Conservation (phyloP, 2,329 filamentous ascomycete species). For the Leptographium galeiforme region DNA sequence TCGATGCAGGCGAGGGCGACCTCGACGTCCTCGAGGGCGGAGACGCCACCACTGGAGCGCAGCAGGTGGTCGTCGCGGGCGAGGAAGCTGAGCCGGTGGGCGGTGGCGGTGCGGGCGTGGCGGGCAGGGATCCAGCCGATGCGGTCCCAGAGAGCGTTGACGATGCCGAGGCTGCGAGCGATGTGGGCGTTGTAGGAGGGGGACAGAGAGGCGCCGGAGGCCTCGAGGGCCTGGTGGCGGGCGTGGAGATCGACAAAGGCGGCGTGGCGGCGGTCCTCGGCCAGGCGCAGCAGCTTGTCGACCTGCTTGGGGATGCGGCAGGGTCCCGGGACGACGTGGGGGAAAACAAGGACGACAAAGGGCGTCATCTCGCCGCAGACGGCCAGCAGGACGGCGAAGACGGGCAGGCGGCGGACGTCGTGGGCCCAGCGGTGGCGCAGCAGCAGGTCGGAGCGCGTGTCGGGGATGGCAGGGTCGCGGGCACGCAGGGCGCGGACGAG, state of each 20-base stretch:
- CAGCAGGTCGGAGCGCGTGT: constrained; percentile 55
- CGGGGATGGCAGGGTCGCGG: constrained; percentile 21
- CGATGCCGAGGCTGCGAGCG: constrained; percentile 29
- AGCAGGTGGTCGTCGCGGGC: constrained; percentile 60
- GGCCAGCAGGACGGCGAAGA: constrained; percentile 63
- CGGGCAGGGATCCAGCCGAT: constrained; percentile 31
- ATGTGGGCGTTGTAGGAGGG: constrained; percentile 23
- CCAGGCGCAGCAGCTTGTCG: constrained; percentile 35
- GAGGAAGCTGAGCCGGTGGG: constrained; percentile 47
- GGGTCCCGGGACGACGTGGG: constrained; percentile 59
- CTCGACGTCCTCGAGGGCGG: constrained; percentile 47
- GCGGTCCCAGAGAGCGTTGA: constrained; percentile 35
- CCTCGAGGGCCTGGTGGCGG: neutral
- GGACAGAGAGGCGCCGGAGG: neutral
- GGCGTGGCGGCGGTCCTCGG: constrained; percentile 35
- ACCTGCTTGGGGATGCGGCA: constrained; percentile 74
- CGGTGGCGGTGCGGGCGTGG: constrained; percentile 41
- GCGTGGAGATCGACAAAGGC: constrained; percentile 26
- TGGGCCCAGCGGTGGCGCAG: constrained; percentile 53
- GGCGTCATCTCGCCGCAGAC: constrained; percentile 81
- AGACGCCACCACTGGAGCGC: constrained; percentile 44
- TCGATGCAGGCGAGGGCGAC: constrained; percentile 58
- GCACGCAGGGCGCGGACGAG: constrained; percentile 10
- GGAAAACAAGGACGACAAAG: constrained; percentile 58
- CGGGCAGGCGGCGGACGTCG: constrained; percentile 64